Evolutionary conservation across 2,329 filamentous ascomycete species (phyloP), one percentile per base, ranked within the genome.

Genomic region (Claviceps maximensis): DNA sequence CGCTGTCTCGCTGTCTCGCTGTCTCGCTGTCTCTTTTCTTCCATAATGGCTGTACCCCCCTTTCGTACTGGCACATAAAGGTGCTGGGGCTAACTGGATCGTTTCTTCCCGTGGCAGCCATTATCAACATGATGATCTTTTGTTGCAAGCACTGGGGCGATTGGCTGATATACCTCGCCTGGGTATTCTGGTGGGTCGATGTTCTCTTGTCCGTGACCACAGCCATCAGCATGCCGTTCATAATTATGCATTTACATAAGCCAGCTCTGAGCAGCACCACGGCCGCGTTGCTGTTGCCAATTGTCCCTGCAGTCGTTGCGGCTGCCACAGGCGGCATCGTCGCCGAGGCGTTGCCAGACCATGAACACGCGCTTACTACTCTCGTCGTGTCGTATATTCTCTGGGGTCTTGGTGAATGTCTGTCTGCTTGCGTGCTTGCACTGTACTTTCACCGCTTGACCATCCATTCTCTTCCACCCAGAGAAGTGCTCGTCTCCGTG

Each of bases 361-460:
- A 68, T 1, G 64, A 72, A 19, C 74, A 81, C 57, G 79, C 79
- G 4, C 63, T 84, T 21, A 76, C 74, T 40, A 87, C 84, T 0
- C 60, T 87, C 23, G 68, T 86, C n/a, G 71, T 72, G 17, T 82
- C 75, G 3, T 88, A 87, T 61, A 69, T 86, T 17, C 76, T 87
- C 58, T 87, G 81, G 82, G 83, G 83, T 0, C 78, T 80, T 54
- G 80, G 82, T 4, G 73, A 69, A 58, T 65, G 65, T 36, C 71
- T 87, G 50, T 78, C 82, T 1, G 75, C 82, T 64, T 73, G 76
- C 44, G 75, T 86, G 21, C 68, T 87, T 27, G 79, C 79, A 12
- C 75, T 87, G 40, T 88, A 87, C 65, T 86, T 85, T 61, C 79
- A 84, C 55, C 80, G 84, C 12, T 71, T 88, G 10, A 80, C 79